Percentiles rank a stretch among this genome's conserved stretches.
Conservation (phyloP, 306 rosid species). For the Lotus japonicus region DNA sequence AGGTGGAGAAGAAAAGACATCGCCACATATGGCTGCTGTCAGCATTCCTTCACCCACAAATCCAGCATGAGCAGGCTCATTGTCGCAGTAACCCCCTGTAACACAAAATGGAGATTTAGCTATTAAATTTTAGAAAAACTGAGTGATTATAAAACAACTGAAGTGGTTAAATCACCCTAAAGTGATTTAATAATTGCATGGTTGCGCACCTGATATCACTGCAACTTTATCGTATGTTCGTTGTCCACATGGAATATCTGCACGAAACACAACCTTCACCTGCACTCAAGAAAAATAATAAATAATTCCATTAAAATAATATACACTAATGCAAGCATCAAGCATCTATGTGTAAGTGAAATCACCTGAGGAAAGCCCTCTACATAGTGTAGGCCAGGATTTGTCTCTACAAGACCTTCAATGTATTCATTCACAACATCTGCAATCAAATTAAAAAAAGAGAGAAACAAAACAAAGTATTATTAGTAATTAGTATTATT, state of each 20-base stretch:
- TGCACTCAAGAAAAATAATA: constrained; percentile 23
- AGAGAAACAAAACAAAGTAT: not conserved
- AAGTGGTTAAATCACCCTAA: no score
- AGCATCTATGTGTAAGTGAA: not conserved
- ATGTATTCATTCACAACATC: constrained; percentile 92
- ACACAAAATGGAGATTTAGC: constrained; percentile 3
- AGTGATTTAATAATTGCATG: no score
- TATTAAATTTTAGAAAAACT: not conserved
- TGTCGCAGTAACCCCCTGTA: constrained; percentile 97
- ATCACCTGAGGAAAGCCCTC: constrained; percentile 91
- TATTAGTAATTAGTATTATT: not conserved
- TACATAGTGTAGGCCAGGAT: constrained; percentile 80
- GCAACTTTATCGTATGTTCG: constrained; percentile 80
- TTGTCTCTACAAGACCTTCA: constrained; percentile 93
- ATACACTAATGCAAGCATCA: not conserved
- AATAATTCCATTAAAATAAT: not conserved
- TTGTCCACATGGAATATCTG: constrained; percentile 61
- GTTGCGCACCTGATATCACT: constrained; percentile 65
- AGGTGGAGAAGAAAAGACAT: constrained; percentile 81
- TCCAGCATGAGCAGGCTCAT: constrained; percentile 94
- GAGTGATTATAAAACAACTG: no score
- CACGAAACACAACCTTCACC: constrained; percentile 96
- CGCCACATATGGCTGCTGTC: constrained; percentile 96
- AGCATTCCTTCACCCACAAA: constrained; percentile 99
- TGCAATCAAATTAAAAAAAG: constrained; percentile 34